A percentile compares a stretch with the other conserved stretches of the same genome.
phyloP scores from a whole-genome alignment of 768 basidiomycete species.

The Suillus americanus region DNA sequence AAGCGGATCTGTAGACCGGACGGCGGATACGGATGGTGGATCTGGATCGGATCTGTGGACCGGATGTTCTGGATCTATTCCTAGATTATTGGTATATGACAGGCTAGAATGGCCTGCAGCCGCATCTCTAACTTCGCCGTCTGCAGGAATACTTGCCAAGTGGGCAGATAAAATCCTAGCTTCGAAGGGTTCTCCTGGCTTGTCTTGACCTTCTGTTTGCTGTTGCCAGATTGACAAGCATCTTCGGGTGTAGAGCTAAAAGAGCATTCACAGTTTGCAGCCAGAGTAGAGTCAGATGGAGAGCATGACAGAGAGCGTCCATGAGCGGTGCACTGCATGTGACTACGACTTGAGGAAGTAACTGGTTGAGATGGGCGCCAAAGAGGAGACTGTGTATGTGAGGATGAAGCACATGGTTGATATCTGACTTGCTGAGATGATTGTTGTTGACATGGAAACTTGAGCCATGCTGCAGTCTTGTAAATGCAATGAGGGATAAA shows the following conservation, averaged over 20 bases:
- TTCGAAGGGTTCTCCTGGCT: no score
- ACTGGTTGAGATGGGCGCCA: background rate
- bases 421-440: background rate
- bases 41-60: no score
- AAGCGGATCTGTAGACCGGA: no score
- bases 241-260: background rate
- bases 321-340: background rate
- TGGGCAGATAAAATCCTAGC: no score
- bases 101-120: background rate
- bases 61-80: background rate
- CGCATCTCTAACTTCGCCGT: no score
- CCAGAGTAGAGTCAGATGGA: background rate
- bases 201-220: no score
- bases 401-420: background rate
- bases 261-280: accelerated
- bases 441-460: no score
- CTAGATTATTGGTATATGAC: no score
- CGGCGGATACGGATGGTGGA: no score
- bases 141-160: no score
- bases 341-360: background rate
- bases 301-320: background rate
- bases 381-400: background rate
- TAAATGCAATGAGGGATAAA: no score
- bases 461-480: no score
- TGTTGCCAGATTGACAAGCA: background rate